These are phyloP conservation scores for Paramecium biaurelia DNA, from an alignment of 73 alveolate species.

Conservation along the genomic window DNA sequence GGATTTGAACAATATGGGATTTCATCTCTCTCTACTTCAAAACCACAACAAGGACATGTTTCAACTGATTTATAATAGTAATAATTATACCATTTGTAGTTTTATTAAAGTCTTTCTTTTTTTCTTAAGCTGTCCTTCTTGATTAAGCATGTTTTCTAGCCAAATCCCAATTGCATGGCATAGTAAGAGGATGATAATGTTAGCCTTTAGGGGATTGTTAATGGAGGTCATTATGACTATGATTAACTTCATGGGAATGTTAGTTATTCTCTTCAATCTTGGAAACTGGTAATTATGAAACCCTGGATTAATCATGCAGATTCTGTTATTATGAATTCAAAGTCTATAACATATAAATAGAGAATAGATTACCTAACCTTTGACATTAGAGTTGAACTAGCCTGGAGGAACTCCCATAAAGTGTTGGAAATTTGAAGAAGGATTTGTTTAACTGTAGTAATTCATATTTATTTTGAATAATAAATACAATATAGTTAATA, in stretches of 20 bases:
- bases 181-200: conserved; percentile 38
- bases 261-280: neutral
- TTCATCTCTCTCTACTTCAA: conserved; percentile 28
- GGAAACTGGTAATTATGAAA: neutral
- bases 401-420: neutral
- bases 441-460: neutral
- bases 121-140: conserved; percentile 43
- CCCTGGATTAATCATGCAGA: neutral
- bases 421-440: conserved; percentile 4
- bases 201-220: neutral
- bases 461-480: neutral
- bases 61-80: neutral
- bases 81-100: neutral
- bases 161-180: conserved; percentile 59
- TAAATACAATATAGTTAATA: neutral
- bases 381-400: neutral
- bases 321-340: neutral
- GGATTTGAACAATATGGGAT: conserved; percentile 36
- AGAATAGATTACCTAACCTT: neutral
- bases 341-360: neutral
- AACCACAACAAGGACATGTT: conserved; percentile 51
- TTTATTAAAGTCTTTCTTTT: neutral
- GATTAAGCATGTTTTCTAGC: conserved; percentile 58
- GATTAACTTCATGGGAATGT: neutral
- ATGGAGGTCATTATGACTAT: neutral